Base-by-base conservation (phyloP, 805 yeast genomes). In the Candida berthetii region DNA sequence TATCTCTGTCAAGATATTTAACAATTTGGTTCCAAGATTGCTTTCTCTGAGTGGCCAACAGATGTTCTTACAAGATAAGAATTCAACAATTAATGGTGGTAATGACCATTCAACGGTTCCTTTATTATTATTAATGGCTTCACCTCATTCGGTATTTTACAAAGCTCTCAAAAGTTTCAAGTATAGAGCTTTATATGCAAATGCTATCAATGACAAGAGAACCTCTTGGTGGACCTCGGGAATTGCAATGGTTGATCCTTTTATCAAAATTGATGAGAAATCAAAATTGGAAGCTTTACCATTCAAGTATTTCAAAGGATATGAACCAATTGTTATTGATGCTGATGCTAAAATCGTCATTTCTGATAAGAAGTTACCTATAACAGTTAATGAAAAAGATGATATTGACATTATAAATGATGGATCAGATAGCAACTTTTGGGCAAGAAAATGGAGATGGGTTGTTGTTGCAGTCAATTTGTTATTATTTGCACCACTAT, bases 211-310 rank as follows among this genome's bases (percentile, higher is more conserved):
- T 47, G 96, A 87, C 62, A 80, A 80, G 48, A 74, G 95, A 49
- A 80, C 95, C 4, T 74, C 85, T 14, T 88, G 86, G 82, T 86
- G 85, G 76, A 85, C 95, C 2, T 71, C 95, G 0, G 85, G 85
- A 5, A 84, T 84, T 29, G 75, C 84, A 0, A 52, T 61, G 22
- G 61, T 67, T 31, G 87, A 83, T 50, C 88, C 88, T 0, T 82
- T 80, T 43, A 60, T 63, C 33, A 60, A 54, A 28, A 64, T 71
- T 14, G 67, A 67, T 43, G 55, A 58, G 19, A 57, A 64, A 16
- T 77, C 82, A 2, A 67, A 68, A 57, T 61, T 68, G 37, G 68
- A 68, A 42, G 51, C 49, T 16, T 27, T 55, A 44, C 59, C 64
- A 29, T 60, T 78, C 38, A 62, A 64, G 31, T 82, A 68, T 48